Evolutionary conservation across 257 asterid species (phyloP), one percentile per base, ranked within the genome.

Genomic region (Solanum corneliomulleri): DNA sequence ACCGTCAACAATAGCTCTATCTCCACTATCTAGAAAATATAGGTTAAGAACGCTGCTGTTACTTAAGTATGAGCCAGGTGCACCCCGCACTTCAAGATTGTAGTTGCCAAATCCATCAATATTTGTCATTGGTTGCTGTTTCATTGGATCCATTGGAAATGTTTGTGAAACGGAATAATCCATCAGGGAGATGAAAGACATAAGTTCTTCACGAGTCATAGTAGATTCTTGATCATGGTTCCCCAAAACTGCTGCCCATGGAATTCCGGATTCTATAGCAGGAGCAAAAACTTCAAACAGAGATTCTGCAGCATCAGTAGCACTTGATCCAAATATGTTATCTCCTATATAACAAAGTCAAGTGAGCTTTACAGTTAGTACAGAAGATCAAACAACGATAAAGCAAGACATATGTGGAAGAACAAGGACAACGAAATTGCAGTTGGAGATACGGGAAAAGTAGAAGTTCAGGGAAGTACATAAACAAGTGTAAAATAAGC

Each of bases 181-280:
- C 98, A 97, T 94, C 87, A 97, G 98, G 85, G 99, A 93, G 86
- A 97, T 88, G 94, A 97, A 94, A 85, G 92, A 90, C 98, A 97
- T 95, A 87, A 97, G 86, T 89, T 97, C 99, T 90, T 91, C 94
- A 62, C 99, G 98, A 84, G 90, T 93, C 98, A 97, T 92, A 1
- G 98, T 94, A 62, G 99, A 97, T 91, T 97, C 99, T 86, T 97
- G 99, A 86, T 95, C 99, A 82, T 97, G 99, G 88, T 97, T 97
- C 74, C 99, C 99, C 87, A 97, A 88, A 88, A 97, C 92, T 8
- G 98, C 98, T 85, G 97, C 98, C 99, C 99, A 97, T 33, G 98
- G 99, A 86, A 93, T 88, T 78, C 95, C 92, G 3, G 94, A 91
- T 85, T 93, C 92, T 70, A 97, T 66, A 69, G 94, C 96, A 1